Conservation (phyloP, 306 rosid species). For the Malus sieversii region DNA sequence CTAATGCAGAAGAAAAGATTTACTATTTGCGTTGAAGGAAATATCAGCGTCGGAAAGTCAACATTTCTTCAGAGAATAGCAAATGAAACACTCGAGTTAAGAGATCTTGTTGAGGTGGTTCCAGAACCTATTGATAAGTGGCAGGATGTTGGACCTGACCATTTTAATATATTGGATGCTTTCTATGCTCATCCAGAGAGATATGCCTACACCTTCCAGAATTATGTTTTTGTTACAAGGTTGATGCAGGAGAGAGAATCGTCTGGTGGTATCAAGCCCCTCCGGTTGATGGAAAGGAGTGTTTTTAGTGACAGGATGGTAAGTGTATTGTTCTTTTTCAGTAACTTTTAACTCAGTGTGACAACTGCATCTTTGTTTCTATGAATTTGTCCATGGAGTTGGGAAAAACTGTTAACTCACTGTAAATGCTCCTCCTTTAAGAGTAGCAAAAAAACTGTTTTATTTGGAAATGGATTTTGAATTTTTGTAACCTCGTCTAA, state of each 20-base stretch:
- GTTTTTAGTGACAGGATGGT: conserved; percentile 99
- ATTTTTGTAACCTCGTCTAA: not conserved
- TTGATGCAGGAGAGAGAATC: conserved; percentile 98
- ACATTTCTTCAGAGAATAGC: conserved; percentile 93
- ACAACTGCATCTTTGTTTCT: not conserved
- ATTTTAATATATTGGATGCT: conserved; percentile 87
- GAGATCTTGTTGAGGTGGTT: conserved; percentile 91
- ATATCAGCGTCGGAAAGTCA: conserved; percentile 91
- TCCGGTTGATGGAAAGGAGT: conserved; percentile 95
- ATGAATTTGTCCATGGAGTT: not conserved
- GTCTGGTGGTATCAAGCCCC: conserved; percentile 89
- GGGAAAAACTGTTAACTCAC: not conserved
- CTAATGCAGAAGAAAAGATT: conserved; percentile 51
- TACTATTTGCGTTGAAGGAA: conserved; percentile 94
- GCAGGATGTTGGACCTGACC: conserved; percentile 96
- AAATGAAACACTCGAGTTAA: conserved; percentile 82
- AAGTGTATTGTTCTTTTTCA: conserved; percentile 15
- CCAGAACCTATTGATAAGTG: conserved; percentile 93
- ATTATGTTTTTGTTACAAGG: conserved; percentile 91
- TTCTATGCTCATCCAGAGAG: conserved; percentile 93
- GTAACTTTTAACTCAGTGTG: not conserved
- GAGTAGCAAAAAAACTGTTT: not conserved
- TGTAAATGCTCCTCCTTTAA: not conserved
- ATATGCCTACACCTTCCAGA: conserved; percentile 98
- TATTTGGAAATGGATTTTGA: not conserved